Conservation (phyloP, 768 basidiomycete genomes). For the Sutorius australiensis region DNA sequence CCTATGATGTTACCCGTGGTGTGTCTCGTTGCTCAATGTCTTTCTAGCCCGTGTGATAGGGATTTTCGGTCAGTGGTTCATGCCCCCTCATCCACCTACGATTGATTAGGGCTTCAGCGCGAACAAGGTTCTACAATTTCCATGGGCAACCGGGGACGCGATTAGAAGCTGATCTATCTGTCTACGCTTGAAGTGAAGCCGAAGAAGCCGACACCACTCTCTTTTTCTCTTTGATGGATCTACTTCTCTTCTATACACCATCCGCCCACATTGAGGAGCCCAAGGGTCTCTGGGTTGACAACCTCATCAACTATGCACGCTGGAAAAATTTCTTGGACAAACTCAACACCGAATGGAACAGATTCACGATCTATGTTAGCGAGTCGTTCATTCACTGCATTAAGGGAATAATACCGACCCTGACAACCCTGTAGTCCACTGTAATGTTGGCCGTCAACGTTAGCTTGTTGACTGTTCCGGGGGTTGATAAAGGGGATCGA, state of each 20-base stretch:
- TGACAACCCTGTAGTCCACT: neutral
- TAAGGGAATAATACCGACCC: neutral
- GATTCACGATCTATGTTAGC: neutral
- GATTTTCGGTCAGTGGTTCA: neutral
- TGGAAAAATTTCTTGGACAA: neutral
- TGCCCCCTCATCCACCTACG: too few species aligned
- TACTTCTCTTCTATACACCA: neutral
- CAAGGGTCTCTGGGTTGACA: neutral
- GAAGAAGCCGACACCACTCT: too few species aligned
- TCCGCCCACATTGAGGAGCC: neutral
- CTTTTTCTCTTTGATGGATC: neutral
- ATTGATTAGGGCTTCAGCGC: neutral
- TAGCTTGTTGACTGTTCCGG: neutral
- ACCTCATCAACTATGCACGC: neutral
- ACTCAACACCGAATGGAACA: neutral
- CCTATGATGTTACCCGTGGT: too few species aligned
- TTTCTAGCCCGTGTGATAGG: neutral
- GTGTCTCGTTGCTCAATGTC: neutral
- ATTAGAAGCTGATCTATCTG: neutral
- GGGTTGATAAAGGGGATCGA: neutral
- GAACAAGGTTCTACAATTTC: neutral
- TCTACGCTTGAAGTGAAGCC: neutral
- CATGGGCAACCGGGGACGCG: neutral
- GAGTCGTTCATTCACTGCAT: neutral
- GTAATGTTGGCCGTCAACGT: neutral